Conservation (phyloP, 305 asterid species). For the Plantago lanceolata region DNA sequence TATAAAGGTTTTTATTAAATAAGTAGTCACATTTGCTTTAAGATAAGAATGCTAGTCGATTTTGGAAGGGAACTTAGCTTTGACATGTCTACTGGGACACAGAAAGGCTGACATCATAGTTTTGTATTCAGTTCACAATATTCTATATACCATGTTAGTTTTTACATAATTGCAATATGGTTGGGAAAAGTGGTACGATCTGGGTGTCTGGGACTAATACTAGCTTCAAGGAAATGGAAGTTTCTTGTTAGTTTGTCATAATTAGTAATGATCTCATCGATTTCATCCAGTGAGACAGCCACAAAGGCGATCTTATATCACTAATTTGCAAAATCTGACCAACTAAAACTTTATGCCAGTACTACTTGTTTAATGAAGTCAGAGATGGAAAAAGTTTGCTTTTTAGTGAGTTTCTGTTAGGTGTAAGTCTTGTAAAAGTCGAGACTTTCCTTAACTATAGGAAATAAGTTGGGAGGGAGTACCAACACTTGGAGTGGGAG, state of each 20-base stretch:
- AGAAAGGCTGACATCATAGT: background rate
- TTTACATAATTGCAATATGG: background rate
- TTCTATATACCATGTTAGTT: background rate
- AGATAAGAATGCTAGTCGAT: background rate
- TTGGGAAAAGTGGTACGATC: background rate
- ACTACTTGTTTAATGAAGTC: background rate
- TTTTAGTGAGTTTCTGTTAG: background rate
- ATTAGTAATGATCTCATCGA: too few species aligned
- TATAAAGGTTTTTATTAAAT: background rate
- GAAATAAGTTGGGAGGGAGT: too few species aligned
- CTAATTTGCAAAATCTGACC: background rate
- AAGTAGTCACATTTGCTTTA: constrained; percentile 1
- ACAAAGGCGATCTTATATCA: too few species aligned
- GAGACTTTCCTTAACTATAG: too few species aligned
- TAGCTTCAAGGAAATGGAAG: background rate
- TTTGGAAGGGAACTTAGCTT: background rate
- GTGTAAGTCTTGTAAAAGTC: too few species aligned
- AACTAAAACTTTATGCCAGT: background rate
- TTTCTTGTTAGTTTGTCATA: background rate
- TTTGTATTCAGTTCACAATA: background rate
- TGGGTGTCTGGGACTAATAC: background rate
- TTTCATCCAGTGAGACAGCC: too few species aligned
- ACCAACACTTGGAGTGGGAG: too few species aligned
- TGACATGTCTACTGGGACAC: background rate
- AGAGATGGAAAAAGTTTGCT: background rate